Base-by-base conservation (phyloP, 805 yeast genomes). In the Cyberlindnera bimundalis region DNA sequence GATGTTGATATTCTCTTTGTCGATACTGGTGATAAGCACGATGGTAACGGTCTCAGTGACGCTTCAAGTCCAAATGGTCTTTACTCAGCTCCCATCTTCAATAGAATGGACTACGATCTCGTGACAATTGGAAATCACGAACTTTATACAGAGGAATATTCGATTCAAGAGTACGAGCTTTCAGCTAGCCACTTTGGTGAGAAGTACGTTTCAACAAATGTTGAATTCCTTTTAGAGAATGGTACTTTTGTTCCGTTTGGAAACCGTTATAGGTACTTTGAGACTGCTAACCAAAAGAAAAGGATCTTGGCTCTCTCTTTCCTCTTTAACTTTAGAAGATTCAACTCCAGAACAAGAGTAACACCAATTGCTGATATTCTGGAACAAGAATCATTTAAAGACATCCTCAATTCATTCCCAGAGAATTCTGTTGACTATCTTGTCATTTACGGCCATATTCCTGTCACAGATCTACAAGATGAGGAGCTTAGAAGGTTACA, bases 21-120 rank as follows among this genome's bases (percentile, higher is more conserved):
- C 3, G 98, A 91, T 56, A 79, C 95, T 1, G 98, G 98, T 5
- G 98, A 91, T 61, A 79, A 87, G 47, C 96, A 87, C 53, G 98
- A 91, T 60, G 98, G 98, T 1, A 90, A 88, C 58, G 98, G 98
- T 0, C 64, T 89, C 11, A 74, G 87, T 29, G 97, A 91, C 63
- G 79, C 84, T 12, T 82, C 96, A 0, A 40, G 25, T 3, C 86
- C 91, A 2, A 84, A 82, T 56, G 98, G 96, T 0, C 53, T 63
- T 5, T 60, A 68, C 13, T 76, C 93, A 0, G 73, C 80, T 20
- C 69, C 71, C 2, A 71, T 90, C 0, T 85, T 90, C 58, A 74
- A 73, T 50, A 64, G 69, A 42, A 71, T 76, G 44, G 79, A 83
- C 39, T 84, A 83, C 52, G 97, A 91, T 59, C 58, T 91, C 29